Percentiles rank a stretch among this genome's conserved stretches.
Conservation (phyloP, 306 rosid genomes). For the Canavalia gladiata region DNA sequence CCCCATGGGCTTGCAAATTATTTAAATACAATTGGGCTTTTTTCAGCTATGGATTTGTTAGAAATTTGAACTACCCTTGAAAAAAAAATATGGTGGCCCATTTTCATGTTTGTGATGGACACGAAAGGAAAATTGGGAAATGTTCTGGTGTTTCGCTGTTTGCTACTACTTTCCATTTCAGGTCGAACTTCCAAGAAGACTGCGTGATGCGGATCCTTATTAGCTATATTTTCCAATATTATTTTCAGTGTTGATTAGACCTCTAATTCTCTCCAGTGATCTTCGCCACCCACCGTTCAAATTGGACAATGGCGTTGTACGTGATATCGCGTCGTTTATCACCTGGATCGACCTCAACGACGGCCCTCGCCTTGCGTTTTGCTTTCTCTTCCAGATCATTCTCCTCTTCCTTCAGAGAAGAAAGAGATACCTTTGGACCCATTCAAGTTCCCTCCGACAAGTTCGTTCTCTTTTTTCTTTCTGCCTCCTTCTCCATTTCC, state of each 20-base stretch:
- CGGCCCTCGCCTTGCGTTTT: conserved; percentile 53
- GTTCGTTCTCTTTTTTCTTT: conserved; percentile 52
- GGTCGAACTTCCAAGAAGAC: no score
- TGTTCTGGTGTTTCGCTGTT: no score
- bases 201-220: background rate
- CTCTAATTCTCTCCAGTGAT: background rate
- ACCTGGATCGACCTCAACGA: conserved; percentile 57
- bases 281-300: background rate
- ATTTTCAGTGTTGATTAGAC: background rate
- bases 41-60: no score
- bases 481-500: background rate
- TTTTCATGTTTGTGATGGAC: no score
- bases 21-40: no score
- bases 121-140: no score
- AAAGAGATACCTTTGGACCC: conserved; percentile 93
- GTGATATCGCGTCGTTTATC: conserved; percentile 68
- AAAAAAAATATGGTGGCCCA: no score
- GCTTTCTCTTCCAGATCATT: conserved; percentile 61
- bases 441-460: conserved; percentile 93
- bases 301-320: conserved; percentile 63
- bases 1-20: no score
- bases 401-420: conserved; percentile 85
- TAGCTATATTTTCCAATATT: conserved; percentile 19
- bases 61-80: no score
- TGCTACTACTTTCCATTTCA: no score